Percentiles rank a stretch among this genome's conserved stretches.
These are phyloP conservation scores for Symbiodinium natans DNA, from an alignment of 73 alveolate genomes.

Conservation along the genomic window DNA sequence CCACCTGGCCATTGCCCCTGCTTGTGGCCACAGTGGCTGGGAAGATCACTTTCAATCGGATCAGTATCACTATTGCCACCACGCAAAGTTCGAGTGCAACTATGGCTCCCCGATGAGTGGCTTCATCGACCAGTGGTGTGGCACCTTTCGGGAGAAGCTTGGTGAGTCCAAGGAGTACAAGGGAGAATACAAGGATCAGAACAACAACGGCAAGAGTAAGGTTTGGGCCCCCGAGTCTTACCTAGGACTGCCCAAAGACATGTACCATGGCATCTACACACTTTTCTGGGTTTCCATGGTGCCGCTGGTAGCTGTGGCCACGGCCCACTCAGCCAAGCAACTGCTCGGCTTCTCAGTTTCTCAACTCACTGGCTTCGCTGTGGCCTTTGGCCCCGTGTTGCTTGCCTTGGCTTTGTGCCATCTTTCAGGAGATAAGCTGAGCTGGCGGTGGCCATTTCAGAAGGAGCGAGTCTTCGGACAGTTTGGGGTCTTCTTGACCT, in stretches of 20 bases:
- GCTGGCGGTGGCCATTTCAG: slow-evolving; percentile 35
- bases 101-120: slow-evolving; percentile 8
- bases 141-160: slow-evolving; percentile 6
- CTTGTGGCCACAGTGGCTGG: neutral
- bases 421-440: slow-evolving; percentile 11
- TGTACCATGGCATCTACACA: slow-evolving; percentile 21
- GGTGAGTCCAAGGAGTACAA: slow-evolving; percentile 31
- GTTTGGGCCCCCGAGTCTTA: neutral
- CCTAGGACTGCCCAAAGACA: neutral
- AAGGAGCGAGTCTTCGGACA: slow-evolving; percentile 23
- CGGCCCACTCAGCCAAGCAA: neutral
- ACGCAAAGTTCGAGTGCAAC: slow-evolving; percentile 3
- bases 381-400: slow-evolving; percentile 23
- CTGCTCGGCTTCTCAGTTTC: neutral
- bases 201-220: neutral
- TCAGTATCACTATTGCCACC: slow-evolving; percentile 32
- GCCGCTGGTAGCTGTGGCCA: neutral
- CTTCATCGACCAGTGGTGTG: slow-evolving; percentile 24
- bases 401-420: slow-evolving; percentile 4
- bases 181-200: neutral
- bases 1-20: slow-evolving; percentile 15
- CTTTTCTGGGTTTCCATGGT: neutral
- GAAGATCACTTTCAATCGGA: slow-evolving; percentile 23
- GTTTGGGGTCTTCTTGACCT: slow-evolving; percentile 1
- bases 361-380: neutral